phyloP scores from a whole-genome alignment of 352 stramenopile species.

The Globisporangium paddicum region DNA sequence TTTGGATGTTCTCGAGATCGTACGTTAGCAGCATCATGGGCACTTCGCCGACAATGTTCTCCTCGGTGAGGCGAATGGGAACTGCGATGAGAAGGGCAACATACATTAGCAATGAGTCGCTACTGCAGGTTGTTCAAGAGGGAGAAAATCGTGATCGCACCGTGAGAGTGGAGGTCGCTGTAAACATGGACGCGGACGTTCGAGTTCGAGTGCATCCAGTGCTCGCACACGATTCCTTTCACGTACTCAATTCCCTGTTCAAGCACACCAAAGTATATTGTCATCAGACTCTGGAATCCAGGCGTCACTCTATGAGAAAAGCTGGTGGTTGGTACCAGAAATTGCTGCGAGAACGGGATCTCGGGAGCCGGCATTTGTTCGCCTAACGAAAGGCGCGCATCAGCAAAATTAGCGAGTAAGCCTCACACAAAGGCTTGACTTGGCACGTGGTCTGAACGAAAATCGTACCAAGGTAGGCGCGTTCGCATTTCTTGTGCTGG shows the following conservation, averaged over 20 bases:
- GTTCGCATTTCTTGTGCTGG: conserved; percentile 62
- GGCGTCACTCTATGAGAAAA: no score
- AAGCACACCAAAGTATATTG: neutral
- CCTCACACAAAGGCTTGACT: neutral
- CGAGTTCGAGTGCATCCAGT: conserved; percentile 53
- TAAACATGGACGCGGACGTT: conserved; percentile 59
- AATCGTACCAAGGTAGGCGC: conserved; percentile 45
- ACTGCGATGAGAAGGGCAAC: conserved; percentile 19
- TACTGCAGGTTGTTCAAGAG: neutral
- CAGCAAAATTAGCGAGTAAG: neutral
- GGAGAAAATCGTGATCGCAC: conserved; percentile 13
- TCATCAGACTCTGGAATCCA: neutral
- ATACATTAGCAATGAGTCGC: neutral
- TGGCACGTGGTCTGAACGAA: neutral
- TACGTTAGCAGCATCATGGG: conserved; percentile 59
- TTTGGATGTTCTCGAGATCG: conserved; percentile 44
- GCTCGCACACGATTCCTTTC: conserved; percentile 48
- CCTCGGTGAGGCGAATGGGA: conserved; percentile 61
- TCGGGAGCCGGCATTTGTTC: conserved; percentile 50
- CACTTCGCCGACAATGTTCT: conserved; percentile 39
- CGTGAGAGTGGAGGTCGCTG: conserved; percentile 33
- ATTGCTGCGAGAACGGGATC: conserved; percentile 47
- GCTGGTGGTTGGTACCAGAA: conserved; percentile 24
- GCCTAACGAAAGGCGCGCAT: conserved; percentile 4
- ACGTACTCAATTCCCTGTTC: conserved; percentile 51